phyloP scores from a whole-genome alignment of 768 basidiomycete species.

The Termitomyces eurrhizus region DNA sequence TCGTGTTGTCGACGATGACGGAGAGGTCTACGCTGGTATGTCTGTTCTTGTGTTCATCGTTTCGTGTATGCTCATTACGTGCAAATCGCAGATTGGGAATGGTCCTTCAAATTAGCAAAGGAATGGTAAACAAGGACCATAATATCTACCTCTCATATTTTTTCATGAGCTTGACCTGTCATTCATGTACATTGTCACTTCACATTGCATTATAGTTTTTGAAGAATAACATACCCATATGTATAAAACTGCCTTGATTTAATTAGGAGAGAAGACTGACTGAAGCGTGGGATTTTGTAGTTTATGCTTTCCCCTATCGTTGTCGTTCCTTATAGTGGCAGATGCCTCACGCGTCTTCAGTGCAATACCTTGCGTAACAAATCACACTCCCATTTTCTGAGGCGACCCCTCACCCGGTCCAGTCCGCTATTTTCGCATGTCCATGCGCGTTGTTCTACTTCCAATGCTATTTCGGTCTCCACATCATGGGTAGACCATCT shows the following conservation, averaged over 20 bases:
- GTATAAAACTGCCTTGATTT: background rate
- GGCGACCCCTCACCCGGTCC: background rate
- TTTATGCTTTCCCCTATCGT: background rate
- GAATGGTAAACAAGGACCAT: slow-evolving; percentile 62
- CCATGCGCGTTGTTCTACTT: slow-evolving; percentile 13
- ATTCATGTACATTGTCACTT: slow-evolving; percentile 13
- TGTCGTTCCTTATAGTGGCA: slow-evolving; percentile 8
- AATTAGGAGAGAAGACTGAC: background rate
- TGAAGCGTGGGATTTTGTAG: background rate
- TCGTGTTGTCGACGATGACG: slow-evolving; percentile 87
- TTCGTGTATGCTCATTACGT: background rate
- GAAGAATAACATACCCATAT: slow-evolving; percentile 16
- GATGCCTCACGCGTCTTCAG: slow-evolving; percentile 13
- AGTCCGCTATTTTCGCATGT: background rate
- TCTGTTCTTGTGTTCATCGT: slow-evolving; percentile 5
- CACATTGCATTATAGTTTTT: slow-evolving; percentile 12
- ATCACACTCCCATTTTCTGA: background rate
- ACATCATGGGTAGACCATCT: slow-evolving; percentile 66
- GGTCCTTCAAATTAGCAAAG: slow-evolving; percentile 89
- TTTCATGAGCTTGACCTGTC: slow-evolving; percentile 4
- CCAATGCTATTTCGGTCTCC: slow-evolving; percentile 1
- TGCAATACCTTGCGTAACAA: background rate
- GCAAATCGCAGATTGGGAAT: slow-evolving; percentile 64
- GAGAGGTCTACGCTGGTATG: slow-evolving; percentile 73
- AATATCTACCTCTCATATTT: slow-evolving; percentile 3